Evolutionary conservation across 2,329 filamentous ascomycete species (phyloP), one percentile per base, ranked within the genome.

Genomic region (Trematosphaeria pertusa): DNA sequence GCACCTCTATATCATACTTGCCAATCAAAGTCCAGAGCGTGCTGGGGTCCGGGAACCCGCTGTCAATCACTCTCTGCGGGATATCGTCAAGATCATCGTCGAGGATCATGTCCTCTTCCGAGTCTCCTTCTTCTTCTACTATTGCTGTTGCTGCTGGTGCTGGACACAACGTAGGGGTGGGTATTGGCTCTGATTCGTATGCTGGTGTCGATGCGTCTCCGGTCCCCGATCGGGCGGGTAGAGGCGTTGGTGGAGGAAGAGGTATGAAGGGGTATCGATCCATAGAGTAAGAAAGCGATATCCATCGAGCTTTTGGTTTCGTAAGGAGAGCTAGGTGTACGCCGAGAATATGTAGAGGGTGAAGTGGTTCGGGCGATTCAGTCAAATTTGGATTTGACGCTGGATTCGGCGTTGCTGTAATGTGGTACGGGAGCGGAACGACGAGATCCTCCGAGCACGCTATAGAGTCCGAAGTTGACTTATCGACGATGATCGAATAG

Each of bases 311-410:
- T 4, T 59, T 60, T 2, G 72, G 70, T 37, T 65, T 70, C 0
- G 72, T 61, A 4, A 74, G 46, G 3, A 69, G 58, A 1, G 73
- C 73, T 6, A 76, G 58, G 47, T 76, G 69, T 2, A 75, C 59
- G 11, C 72, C 72, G 32, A 75, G 55, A 18, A 75, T 50, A 28
- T 71, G 63, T 3, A 75, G 41, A 14, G 73, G 73, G 41, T 75
- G 69, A 3, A 74, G 52, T 30, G 49, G 43, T 14, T 63, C 48
- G 0, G 50, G 19, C 2, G 55, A 50, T 28, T 46, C 24, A 5
- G 50, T 24, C 4, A 52, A 1, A 3, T 48, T 33, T 15, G 52
- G n/a, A 5, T 46, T 6, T 14, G 31, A 28, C 7, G 39, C 28
- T 10, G 28, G 12, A 22, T 51, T 35, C 9, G 52, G 36, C 14